These are phyloP conservation scores for Lachnellula hyalina DNA, from an alignment of 2,329 filamentous ascomycete genomes.

Conservation along the genomic window DNA sequence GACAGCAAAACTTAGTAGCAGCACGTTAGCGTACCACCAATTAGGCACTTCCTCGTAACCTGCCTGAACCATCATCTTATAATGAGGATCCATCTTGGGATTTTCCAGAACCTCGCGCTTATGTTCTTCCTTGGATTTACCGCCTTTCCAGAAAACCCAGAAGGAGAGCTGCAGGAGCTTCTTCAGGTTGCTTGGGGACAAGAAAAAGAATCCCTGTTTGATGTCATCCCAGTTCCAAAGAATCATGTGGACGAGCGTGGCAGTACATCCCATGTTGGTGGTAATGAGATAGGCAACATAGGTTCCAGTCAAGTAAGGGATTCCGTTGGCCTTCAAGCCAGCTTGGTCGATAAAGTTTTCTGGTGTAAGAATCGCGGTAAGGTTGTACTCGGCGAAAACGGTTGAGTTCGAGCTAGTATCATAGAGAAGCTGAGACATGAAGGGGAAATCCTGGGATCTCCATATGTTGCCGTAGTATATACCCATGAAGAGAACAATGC, in stretches of 20 bases:
- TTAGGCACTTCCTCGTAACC: constrained; percentile 49
- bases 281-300: constrained; percentile 38
- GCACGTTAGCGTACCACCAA: constrained; percentile 50
- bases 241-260: constrained; percentile 40
- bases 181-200: constrained; percentile 3
- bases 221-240: constrained; percentile 38
- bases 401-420: constrained; percentile 32
- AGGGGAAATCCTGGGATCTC: constrained; percentile 36
- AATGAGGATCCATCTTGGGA: constrained; percentile 36
- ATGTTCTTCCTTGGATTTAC: constrained; percentile 12
- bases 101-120: constrained; percentile 12
- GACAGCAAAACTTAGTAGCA: constrained; percentile 43
- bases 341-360: constrained; percentile 34
- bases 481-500: constrained; percentile 31
- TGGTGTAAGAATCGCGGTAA: constrained; percentile 36
- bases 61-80: constrained; percentile 34
- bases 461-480: constrained; percentile 39
- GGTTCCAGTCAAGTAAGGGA: constrained; percentile 39
- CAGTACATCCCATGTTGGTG: constrained; percentile 42
- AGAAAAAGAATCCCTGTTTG: constrained; percentile 30
- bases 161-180: constrained; percentile 5
- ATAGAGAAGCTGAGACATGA: constrained; percentile 39
- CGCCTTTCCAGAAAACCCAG: constrained; percentile 11
- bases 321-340: constrained; percentile 33
- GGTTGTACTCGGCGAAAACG: constrained; percentile 36